Percentiles rank a stretch among this genome's conserved stretches.
phyloP scores from a whole-genome alignment of 2,329 filamentous ascomycete species.

The Cytospora paraplurivora region DNA sequence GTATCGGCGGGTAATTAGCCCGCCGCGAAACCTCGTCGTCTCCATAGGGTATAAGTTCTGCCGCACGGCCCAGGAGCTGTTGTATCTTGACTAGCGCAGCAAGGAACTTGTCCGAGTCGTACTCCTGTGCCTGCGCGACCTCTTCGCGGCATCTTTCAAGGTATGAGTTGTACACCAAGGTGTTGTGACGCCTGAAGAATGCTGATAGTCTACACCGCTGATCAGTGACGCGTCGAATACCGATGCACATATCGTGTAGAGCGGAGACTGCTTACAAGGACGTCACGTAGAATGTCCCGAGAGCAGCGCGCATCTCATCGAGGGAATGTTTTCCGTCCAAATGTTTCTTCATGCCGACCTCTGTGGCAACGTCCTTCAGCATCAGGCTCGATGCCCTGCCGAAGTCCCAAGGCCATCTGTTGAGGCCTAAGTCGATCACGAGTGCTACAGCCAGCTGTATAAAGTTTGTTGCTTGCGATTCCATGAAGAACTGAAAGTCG shows the following conservation, averaged over 20 bases:
- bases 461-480: constrained; percentile 41
- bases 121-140: constrained; percentile 36
- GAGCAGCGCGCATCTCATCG: constrained; percentile 43
- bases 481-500: constrained; percentile 44
- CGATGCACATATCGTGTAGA: too few species aligned
- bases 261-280: constrained; percentile 35
- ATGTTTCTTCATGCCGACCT: constrained; percentile 27
- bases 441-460: constrained; percentile 44
- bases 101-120: constrained; percentile 38
- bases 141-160: constrained; percentile 40
- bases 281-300: constrained; percentile 45
- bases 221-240: background rate
- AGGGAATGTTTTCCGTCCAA: constrained; percentile 34
- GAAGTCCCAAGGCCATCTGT: constrained; percentile 34
- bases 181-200: constrained; percentile 39
- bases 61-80: constrained; percentile 37
- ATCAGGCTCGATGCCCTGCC: constrained; percentile 35
- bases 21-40: constrained; percentile 19
- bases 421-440: constrained; percentile 43
- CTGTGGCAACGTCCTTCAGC: constrained; percentile 39
- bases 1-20: constrained; percentile 34
- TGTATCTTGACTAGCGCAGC: constrained; percentile 41
- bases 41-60: constrained; percentile 34
- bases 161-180: constrained; percentile 39
- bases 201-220: constrained; percentile 31